phyloP scores from a whole-genome alignment of 257 asterid species.

The Solanum piurae region DNA sequence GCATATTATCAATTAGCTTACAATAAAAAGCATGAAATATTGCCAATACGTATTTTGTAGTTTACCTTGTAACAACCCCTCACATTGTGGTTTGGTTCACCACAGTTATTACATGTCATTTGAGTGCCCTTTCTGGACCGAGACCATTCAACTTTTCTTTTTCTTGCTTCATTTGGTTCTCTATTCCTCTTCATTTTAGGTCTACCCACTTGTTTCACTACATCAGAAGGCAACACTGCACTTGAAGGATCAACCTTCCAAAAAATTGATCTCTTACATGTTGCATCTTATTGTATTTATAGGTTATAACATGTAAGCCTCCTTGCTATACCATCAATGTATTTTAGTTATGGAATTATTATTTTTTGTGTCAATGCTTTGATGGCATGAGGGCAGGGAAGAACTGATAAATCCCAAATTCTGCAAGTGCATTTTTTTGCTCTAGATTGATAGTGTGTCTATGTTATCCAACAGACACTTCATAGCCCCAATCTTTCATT shows the following conservation, averaged over 20 bases:
- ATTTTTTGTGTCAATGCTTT: not conserved
- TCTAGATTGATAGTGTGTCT: too few relatives aligned
- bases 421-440: too few relatives aligned
- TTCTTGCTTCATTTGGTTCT: not conserved
- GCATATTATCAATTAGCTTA: too few relatives aligned
- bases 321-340: not conserved
- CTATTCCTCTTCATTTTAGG: not conserved
- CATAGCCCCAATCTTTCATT: too few relatives aligned
- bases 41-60: not conserved
- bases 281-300: not conserved
- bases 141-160: not conserved
- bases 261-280: too few relatives aligned
- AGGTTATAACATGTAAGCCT: not conserved
- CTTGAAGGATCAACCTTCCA: not conserved
- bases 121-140: not conserved
- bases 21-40: not conserved
- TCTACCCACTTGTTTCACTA: too few relatives aligned
- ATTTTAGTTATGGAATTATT: not conserved
- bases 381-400: not conserved
- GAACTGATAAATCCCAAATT: too few relatives aligned
- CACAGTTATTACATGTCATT: not conserved
- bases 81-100: not conserved
- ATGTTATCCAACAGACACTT: too few relatives aligned
- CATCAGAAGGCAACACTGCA: not conserved
- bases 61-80: not conserved